Conservation (phyloP, 1,284 basidiomycete species). For the Pascua guehoae region DNA sequence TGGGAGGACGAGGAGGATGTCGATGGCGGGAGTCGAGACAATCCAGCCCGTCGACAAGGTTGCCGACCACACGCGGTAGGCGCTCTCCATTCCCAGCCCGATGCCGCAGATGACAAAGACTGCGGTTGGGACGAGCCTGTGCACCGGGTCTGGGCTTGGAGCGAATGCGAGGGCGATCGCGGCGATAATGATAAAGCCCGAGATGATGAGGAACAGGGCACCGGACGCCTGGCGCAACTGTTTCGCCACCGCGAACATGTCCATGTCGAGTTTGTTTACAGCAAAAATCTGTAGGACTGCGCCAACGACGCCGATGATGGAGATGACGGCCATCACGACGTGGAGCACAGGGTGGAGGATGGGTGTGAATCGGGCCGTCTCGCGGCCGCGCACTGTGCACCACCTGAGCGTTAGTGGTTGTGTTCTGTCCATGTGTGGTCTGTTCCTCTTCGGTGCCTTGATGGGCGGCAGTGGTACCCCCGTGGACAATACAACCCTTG, state of each 20-base stretch:
- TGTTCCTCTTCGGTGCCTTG: too few relatives aligned
- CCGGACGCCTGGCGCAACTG: conserved; percentile 7
- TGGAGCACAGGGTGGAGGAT: conserved; percentile 1
- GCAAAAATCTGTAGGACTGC: conserved; percentile 10
- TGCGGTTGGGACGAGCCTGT: neutral
- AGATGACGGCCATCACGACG: conserved; percentile 1
- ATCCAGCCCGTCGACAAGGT: neutral
- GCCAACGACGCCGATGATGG: conserved; percentile 9
- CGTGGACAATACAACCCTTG: too few relatives aligned
- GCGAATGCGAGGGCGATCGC: neutral
- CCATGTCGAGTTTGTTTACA: conserved; percentile 3
- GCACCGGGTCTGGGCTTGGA: neutral
- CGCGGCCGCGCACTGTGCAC: conserved; percentile 2
- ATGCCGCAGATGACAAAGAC: neutral
- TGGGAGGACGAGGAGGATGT: conserved; percentile 10
- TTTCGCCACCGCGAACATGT: neutral
- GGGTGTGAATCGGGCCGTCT: neutral
- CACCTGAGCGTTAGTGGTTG: neutral
- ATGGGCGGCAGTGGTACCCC: too few relatives aligned
- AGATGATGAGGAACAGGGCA: conserved; percentile 5
- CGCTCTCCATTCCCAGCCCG: conserved; percentile 5
- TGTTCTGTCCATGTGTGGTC: too few relatives aligned
- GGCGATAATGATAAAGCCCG: neutral
- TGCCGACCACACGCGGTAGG: conserved; percentile 7
- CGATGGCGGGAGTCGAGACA: neutral